Base-by-base conservation (phyloP, 768 basidiomycete species). In the Boletus vermiculosoides region DNA sequence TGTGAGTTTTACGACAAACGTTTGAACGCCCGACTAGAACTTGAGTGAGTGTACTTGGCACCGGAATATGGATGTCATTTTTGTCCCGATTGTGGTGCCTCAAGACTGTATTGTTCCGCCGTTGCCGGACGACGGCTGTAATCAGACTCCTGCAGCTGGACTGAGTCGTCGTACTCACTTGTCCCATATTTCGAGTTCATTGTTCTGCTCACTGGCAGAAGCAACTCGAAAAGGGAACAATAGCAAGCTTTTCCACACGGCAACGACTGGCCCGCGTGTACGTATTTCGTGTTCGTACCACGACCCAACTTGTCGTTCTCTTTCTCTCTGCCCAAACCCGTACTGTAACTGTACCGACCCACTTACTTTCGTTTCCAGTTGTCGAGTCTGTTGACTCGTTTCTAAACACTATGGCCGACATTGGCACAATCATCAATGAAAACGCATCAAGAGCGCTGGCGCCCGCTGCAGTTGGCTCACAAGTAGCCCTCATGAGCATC, bases 381-480 rank as follows among this genome's bases (percentile, higher is more conserved):
- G 22, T 57, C 54, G 61, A 58, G 62, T 61, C 53, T 36, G 16
- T 20, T 23, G 58, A 59, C 67, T 69, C 60, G 31, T 25, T 4
- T 48, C 57, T 62, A 54, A 52, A 55, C 48, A 66, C 49, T 45
- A 77, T 77, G 74, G 46, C 72, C 46, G 58, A 59, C 61, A 71
- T 71, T 28, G 67, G 65, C 23, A 40, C 66, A 37, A 67, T 78
- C 53, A 70, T 77, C 62, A 55, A 71, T 56, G 58, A 65, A 46
- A 75, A 72, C 13, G 22, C 61, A 50, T 64, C 75, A 53, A 76
- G 88, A 81, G 80, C 85, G 79, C 85, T 88, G 81, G 84, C 83
- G 79, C 90, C 90, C 74, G 79, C 80, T 56, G 89, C 90, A 53
- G 90, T 92, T 30, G 87, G 80, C 59, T 84, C 83, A n/a, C 90